Percentiles rank a stretch among this genome's conserved stretches.
These are phyloP conservation scores for Diaporthe aspalathi DNA, from an alignment of 2,329 filamentous ascomycete species.

Conservation along the genomic window DNA sequence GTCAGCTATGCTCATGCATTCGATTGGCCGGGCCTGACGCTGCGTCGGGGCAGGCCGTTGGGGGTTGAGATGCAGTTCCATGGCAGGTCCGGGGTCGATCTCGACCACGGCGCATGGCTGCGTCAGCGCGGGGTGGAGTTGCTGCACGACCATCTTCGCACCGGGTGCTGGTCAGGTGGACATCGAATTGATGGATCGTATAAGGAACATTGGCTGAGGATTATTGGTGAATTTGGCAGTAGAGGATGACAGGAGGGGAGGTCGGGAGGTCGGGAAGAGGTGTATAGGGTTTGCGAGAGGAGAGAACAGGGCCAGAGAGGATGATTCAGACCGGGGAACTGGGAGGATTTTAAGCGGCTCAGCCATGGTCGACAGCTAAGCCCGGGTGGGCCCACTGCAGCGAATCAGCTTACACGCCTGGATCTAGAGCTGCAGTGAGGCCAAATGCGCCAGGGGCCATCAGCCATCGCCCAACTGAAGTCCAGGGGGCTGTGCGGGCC, in stretches of 20 bases:
- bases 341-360: constrained; percentile 22
- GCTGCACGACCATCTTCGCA: background rate
- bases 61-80: background rate
- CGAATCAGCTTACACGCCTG: constrained; percentile 26
- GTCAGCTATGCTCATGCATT: too few relatives aligned
- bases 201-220: background rate
- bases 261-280: background rate
- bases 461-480: background rate
- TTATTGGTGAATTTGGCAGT: too few relatives aligned
- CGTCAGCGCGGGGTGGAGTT: background rate
- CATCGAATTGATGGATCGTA: background rate
- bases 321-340: constrained; percentile 28
- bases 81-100: background rate
- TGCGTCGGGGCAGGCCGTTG: too few relatives aligned
- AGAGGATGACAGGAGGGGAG: background rate
- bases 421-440: constrained; percentile 17
- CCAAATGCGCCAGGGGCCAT: constrained; percentile 20
- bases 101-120: background rate
- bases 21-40: too few relatives aligned
- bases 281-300: background rate
- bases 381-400: background rate
- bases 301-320: background rate
- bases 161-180: background rate
- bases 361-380: background rate
- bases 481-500: constrained; percentile 2